A percentile compares a stretch with the other conserved stretches of the same genome.
phyloP scores from a whole-genome alignment of 1,284 basidiomycete genomes.

The Lignosus rhinocerotis region DNA sequence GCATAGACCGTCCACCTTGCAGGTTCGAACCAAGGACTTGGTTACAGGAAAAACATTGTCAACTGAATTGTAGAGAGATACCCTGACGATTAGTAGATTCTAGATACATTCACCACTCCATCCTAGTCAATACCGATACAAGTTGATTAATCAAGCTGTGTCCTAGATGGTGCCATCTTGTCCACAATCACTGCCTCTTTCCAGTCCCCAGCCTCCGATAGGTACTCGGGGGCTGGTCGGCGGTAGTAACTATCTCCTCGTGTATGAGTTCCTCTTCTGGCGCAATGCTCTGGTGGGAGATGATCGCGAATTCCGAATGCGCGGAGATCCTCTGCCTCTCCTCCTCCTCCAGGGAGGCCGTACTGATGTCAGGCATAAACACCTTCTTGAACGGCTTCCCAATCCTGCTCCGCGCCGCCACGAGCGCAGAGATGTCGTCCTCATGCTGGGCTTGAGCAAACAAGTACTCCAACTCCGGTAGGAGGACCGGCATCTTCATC shows the following conservation, averaged over 20 bases:
- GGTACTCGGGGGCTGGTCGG: not conserved
- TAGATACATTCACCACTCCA: not conserved
- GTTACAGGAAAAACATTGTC: too few relatives aligned
- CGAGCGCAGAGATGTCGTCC: constrained; percentile 29
- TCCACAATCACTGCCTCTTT: not conserved
- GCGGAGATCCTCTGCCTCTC: constrained; percentile 16
- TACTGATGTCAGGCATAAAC: constrained; percentile 35
- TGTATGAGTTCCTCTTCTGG: constrained; percentile 11
- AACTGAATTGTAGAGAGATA: not conserved
- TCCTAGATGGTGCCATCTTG: not conserved
- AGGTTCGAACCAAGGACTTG: too few relatives aligned
- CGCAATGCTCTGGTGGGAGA: not conserved
- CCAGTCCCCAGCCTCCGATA: not conserved
- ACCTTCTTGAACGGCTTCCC: constrained; percentile 37
- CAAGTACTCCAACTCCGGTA: constrained; percentile 43
- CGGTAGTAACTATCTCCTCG: constrained; percentile 4
- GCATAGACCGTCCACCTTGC: too few relatives aligned
- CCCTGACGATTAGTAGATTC: not conserved
- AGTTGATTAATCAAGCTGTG: not conserved
- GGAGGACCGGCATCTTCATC: constrained; percentile 31
- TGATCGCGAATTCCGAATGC: not conserved
- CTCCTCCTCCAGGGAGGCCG: constrained; percentile 15
- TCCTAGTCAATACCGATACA: not conserved
- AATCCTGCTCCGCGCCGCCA: constrained; percentile 29
- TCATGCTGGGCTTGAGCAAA: constrained; percentile 39